These are phyloP conservation scores for Lithospermum erythrorhizon DNA, from an alignment of 257 asterid genomes.

Conservation along the genomic window DNA sequence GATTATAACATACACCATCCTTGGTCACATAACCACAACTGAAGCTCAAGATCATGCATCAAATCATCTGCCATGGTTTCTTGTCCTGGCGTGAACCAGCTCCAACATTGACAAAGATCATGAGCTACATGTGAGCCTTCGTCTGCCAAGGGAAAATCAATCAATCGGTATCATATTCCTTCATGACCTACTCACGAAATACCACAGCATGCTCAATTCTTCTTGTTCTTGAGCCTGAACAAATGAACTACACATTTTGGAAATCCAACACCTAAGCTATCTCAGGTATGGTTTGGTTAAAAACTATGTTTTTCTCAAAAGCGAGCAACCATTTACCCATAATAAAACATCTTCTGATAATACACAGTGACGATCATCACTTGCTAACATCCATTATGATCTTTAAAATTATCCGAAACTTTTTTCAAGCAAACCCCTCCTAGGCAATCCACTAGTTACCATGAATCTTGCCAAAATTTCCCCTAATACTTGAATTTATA, in stretches of 20 bases:
- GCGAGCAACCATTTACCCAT: no score
- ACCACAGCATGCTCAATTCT: background rate
- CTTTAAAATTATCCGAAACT: background rate
- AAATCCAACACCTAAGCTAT: no score
- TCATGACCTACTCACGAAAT: background rate
- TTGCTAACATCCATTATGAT: background rate
- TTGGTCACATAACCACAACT: no score
- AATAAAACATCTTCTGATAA: background rate
- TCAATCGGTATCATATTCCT: background rate
- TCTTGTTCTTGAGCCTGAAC: background rate
- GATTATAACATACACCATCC: no score
- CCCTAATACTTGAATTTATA: background rate
- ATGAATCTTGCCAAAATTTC: background rate
- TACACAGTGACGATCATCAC: background rate
- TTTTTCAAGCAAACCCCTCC: background rate
- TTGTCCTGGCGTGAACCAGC: background rate
- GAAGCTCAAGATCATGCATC: no score
- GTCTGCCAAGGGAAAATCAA: background rate
- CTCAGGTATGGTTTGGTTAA: background rate
- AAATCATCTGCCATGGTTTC: slow-evolving; percentile 8
- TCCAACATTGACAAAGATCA: background rate
- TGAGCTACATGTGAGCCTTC: background rate
- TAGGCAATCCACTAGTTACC: background rate
- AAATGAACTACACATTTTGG: background rate
- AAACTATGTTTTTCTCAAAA: no score